phyloP scores from a whole-genome alignment of 139 green algal genomes.

The Chlorella vulgaris region DNA sequence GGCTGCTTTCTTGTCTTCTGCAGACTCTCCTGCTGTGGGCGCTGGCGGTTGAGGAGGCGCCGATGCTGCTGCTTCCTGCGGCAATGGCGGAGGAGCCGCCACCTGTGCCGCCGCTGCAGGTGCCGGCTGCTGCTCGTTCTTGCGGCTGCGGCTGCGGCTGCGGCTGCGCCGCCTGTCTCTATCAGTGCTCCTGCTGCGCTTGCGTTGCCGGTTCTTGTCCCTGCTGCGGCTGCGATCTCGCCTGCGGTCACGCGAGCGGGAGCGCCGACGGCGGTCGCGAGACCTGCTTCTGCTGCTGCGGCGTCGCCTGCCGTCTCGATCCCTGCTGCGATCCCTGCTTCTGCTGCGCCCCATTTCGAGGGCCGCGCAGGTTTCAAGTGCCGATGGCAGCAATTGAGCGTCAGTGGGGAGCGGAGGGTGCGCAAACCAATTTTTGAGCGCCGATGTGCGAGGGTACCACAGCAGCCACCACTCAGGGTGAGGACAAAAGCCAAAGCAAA shows the following conservation, averaged over 20 bases:
- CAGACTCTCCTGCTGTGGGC: constrained; percentile 1
- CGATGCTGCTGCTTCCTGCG: background rate
- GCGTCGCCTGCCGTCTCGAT: background rate
- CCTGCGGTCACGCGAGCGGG: background rate
- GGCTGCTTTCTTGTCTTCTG: constrained; percentile 43
- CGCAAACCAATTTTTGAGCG: no score
- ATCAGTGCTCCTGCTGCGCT: constrained; percentile 21
- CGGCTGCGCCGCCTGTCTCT: constrained; percentile 31
- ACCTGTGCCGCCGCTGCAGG: background rate
- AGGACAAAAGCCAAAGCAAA: background rate
- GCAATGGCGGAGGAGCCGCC: background rate
- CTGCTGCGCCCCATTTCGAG: background rate
- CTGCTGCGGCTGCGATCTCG: background rate
- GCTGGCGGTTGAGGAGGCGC: background rate
- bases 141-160: constrained; percentile 18
- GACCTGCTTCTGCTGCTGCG: no score
- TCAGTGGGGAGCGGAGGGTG: no score
- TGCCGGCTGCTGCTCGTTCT: constrained; percentile 19
- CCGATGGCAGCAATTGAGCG: background rate
- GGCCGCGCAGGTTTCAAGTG: background rate
- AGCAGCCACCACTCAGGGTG: no score
- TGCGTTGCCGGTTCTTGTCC: constrained; percentile 9
- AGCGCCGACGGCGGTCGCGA: constrained; percentile 7
- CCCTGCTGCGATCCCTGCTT: background rate
- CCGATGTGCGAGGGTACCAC: no score